Base-by-base conservation (phyloP, 2,329 filamentous ascomycete species). In the Polytolypa hystricis region DNA sequence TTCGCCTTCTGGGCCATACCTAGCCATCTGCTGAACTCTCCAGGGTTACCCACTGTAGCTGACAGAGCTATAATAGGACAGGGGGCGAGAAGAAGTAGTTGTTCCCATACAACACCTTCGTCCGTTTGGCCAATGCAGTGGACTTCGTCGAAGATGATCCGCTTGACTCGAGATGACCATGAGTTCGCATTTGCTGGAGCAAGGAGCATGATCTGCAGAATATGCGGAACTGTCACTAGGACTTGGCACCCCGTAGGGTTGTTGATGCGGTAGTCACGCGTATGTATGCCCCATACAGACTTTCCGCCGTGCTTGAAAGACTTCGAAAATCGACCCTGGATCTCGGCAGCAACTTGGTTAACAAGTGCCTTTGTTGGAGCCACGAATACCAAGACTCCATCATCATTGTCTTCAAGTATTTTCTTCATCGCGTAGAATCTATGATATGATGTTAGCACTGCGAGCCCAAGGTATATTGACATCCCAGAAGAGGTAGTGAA, bases 91-190 rank as follows among this genome's bases (percentile, higher is more conserved):
- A 87, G 67, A 1, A 87, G 62, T 3, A 89, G 65, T 50, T 87
- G 81, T 48, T 89, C 81, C 81, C 81, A 89, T 2, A 86, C 66
- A 1, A 85, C 62, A 35, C 81, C 81, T 45, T 87, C 81, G 5
- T 85, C 78, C 0, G 77, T 71, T 52, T 86, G 77, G 0, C 82
- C 80, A 41, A 89, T 87, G 21, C 74, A 84, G 53, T 89, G 82
- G 2, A 87, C 77, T 58, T 89, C 82, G 49, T 89, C 82, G 40
- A 87, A 87, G 34, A 87, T 84, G 51, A 87, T 85, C 33, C 80
- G 70, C 47, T 75, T 81, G 10, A 87, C 70, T 35, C 78, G 65
- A 3, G 67, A 66, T 0, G 80, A 71, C 81, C 81, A 89, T 2
- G 64, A 61, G 6, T 69, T 71, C 3, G 80, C 77, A 46, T 85